These are phyloP conservation scores for Rhinocladiella similis DNA, from an alignment of 2,329 filamentous ascomycete genomes.

Conservation along the genomic window DNA sequence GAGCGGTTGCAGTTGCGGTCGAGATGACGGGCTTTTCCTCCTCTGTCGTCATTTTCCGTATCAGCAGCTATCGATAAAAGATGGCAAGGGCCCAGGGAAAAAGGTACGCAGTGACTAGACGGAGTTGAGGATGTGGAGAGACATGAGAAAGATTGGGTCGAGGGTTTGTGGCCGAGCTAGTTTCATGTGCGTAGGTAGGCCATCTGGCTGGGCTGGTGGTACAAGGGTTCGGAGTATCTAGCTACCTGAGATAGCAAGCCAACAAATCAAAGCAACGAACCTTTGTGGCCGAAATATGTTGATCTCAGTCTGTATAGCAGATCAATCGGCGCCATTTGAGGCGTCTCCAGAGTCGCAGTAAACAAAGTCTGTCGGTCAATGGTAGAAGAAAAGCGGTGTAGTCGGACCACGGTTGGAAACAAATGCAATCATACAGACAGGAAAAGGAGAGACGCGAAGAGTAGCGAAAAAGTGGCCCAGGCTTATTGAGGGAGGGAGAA, in stretches of 20 bases:
- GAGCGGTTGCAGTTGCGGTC: conserved; percentile 36
- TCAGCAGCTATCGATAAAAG: conserved; percentile 20
- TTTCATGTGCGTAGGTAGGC: conserved; percentile 13
- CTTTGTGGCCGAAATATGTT: conserved; percentile 24
- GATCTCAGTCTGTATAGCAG: conserved; percentile 18
- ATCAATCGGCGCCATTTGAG: conserved; percentile 21
- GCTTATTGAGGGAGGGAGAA: not conserved
- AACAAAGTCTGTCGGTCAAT: not conserved
- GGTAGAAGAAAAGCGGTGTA: not conserved
- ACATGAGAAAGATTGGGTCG: not conserved
- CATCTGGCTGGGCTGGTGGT: not conserved
- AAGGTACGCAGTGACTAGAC: not conserved
- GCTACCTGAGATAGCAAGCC: conserved; percentile 2
- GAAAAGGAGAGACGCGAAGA: not conserved
- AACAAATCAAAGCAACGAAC: conserved; percentile 23
- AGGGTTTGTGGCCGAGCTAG: conserved; percentile 15
- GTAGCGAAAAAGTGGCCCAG: not conserved
- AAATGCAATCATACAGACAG: not conserved
- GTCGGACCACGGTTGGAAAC: conserved; percentile 1
- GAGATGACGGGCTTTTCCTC: conserved; percentile 38
- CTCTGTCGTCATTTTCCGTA: conserved; percentile 30
- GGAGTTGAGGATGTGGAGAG: not conserved
- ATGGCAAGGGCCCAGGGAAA: not conserved
- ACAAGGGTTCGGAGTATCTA: too few species aligned
- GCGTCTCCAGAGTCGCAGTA: not conserved